Evolutionary conservation across 768 basidiomycete species (phyloP).

Genomic region (Auricularia heimuer): DNA sequence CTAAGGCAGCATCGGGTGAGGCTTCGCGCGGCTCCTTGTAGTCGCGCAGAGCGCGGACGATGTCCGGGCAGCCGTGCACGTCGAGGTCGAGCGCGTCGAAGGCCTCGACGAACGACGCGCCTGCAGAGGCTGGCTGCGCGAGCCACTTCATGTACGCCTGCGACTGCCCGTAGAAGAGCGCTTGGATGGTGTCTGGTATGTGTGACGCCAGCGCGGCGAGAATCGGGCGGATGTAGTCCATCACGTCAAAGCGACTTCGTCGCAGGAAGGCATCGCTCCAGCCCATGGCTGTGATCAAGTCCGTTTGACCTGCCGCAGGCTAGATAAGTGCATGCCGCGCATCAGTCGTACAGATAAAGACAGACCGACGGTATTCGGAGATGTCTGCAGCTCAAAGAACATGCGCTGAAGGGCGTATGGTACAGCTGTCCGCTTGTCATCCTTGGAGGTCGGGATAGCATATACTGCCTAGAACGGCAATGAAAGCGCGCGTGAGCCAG

Average conservation of each 20-base stretch:
- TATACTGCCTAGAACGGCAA: not conserved
- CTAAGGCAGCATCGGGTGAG: not conserved
- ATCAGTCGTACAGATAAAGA: not conserved
- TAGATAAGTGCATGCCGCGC: not conserved
- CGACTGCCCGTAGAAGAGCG: not conserved
- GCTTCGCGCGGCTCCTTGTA: not conserved
- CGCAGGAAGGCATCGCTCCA: conserved; percentile 1
- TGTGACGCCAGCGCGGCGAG: not conserved
- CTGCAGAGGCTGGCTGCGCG: not conserved
- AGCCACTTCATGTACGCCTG: not conserved
- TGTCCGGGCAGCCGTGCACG: not conserved
- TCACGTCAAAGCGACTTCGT: not conserved
- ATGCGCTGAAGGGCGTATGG: not conserved
- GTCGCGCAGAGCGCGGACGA: not conserved
- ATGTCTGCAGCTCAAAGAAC: not conserved
- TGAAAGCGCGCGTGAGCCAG: not conserved
- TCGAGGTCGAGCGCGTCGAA: conserved; percentile 3
- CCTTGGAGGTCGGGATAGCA: not conserved
- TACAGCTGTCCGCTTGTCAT: not conserved
- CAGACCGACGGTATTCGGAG: not conserved
- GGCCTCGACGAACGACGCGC: not conserved
- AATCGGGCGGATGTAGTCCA: conserved; percentile 2
- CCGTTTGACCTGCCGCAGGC: not conserved
- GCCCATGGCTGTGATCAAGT: conserved; percentile 1
- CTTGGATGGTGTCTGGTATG: not conserved